These are phyloP conservation scores for Clitocybe nebularis DNA, from an alignment of 1,284 basidiomycete genomes.

Conservation along the genomic window DNA sequence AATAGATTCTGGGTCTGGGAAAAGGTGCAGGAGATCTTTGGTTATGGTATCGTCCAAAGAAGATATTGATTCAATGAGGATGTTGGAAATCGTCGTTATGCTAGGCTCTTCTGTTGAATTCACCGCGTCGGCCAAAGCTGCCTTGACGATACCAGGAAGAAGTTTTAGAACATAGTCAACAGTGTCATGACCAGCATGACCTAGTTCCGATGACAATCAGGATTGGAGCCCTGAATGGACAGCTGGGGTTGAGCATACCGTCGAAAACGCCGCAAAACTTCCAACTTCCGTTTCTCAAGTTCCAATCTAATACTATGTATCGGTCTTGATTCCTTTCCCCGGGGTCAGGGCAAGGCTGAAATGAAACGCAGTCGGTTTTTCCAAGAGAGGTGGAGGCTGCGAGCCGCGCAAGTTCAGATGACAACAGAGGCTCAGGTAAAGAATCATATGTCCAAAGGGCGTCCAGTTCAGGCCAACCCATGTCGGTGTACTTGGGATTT, in stretches of 20 bases:
- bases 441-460: conserved; percentile 52
- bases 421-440: conserved; percentile 43
- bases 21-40: conserved; percentile 25
- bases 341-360: conserved; percentile 57
- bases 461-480: conserved; percentile 44
- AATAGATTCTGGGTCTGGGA: conserved; percentile 35
- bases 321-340: conserved; percentile 49
- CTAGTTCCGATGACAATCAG: conserved; percentile 29
- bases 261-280: conserved; percentile 58
- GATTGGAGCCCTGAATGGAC: conserved; percentile 8
- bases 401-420: conserved; percentile 39
- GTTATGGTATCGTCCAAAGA: conserved; percentile 34
- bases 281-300: conserved; percentile 51
- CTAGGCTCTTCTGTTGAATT: conserved; percentile 6
- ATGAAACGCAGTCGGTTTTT: conserved; percentile 44
- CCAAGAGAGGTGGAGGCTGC: conserved; percentile 24
- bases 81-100: conserved; percentile 21
- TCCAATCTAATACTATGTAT: conserved; percentile 50
- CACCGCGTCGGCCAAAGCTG: conserved; percentile 37
- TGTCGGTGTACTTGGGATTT: conserved; percentile 40
- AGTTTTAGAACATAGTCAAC: conserved; percentile 44
- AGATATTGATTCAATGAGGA: conserved; percentile 29
- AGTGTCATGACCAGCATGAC: conserved; percentile 58
- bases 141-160: conserved; percentile 43
- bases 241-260: conserved; percentile 33